These are phyloP conservation scores for Diaporthe caulivora DNA, from an alignment of 2,329 filamentous ascomycete species.

Conservation along the genomic window DNA sequence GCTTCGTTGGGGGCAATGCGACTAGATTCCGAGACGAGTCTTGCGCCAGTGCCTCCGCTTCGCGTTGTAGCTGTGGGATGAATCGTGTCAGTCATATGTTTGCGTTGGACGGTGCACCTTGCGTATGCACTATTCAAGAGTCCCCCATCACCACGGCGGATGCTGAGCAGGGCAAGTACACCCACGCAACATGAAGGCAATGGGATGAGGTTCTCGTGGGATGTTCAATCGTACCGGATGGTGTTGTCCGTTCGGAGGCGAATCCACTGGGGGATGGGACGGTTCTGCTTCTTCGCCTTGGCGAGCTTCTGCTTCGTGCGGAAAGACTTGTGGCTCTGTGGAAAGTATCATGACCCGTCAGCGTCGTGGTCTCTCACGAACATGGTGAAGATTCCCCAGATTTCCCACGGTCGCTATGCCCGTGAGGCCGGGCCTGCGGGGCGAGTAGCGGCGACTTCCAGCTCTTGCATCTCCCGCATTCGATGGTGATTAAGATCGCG, in stretches of 20 bases:
- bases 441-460: background rate
- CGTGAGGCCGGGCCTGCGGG: background rate
- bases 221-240: conserved; percentile 83
- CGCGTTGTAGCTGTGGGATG: conserved; percentile 90
- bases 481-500: background rate
- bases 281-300: conserved; percentile 99
- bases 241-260: conserved; percentile 98
- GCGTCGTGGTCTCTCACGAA: conserved; percentile 35
- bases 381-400: background rate
- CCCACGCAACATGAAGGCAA: background rate
- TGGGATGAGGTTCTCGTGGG: conserved; percentile 10
- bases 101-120: too few species aligned
- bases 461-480: background rate
- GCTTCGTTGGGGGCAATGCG: conserved; percentile 60
- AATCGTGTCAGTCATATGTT: conserved; percentile 18
- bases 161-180: background rate
- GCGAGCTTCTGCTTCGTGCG: conserved; percentile 99
- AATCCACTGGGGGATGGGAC: conserved; percentile 99
- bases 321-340: conserved; percentile 99
- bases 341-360: conserved; percentile 31
- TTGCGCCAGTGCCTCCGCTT: conserved; percentile 99
- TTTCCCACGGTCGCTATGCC: background rate
- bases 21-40: conserved; percentile 98
- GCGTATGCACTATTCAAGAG: too few species aligned
- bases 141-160: background rate